Evolutionary conservation across 2,329 filamentous ascomycete genomes (phyloP).

Genomic region (Esteya vermicola): DNA sequence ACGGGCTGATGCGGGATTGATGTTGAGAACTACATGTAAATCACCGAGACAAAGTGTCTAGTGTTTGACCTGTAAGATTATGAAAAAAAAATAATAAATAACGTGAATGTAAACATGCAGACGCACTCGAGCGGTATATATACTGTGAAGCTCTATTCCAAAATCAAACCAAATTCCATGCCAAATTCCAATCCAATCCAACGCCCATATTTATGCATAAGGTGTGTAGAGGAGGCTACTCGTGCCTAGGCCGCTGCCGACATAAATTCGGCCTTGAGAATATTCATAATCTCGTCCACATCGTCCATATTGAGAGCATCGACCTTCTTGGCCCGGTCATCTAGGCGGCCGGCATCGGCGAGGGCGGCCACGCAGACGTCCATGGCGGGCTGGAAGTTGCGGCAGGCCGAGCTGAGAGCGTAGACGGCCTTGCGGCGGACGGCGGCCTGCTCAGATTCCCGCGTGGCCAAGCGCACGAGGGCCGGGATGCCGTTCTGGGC

Average conservation of each 20-base stretch:
- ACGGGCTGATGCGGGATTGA: constrained; percentile 33
- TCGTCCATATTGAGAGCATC: constrained; percentile 55
- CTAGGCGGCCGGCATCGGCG: constrained; percentile 37
- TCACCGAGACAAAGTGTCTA: too few species aligned
- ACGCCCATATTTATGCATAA: too few species aligned
- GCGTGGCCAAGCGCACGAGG: constrained; percentile 51
- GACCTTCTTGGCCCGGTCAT: constrained; percentile 41
- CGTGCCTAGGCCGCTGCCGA: constrained; percentile 21
- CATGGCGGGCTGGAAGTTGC: constrained; percentile 81
- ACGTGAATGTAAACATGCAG: too few species aligned
- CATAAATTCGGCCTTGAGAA: constrained; percentile 37
- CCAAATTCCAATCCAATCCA: too few species aligned
- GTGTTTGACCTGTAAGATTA: constrained; percentile 2
- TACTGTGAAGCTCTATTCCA: too few species aligned
- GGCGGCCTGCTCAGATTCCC: constrained; percentile 35
- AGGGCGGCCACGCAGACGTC: constrained; percentile 52
- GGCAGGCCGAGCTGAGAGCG: constrained; percentile 69
- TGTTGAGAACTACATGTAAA: too few species aligned
- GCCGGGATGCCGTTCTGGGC: constrained; percentile 52
- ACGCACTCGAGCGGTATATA: too few species aligned
- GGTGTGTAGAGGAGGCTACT: too few species aligned
- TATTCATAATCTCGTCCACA: constrained; percentile 61
- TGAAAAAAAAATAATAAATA: not conserved
- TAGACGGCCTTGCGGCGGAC: constrained; percentile 81
- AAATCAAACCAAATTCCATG: too few species aligned